Base-by-base conservation (phyloP, 129 eudicot species). In the Calendula officinalis region DNA sequence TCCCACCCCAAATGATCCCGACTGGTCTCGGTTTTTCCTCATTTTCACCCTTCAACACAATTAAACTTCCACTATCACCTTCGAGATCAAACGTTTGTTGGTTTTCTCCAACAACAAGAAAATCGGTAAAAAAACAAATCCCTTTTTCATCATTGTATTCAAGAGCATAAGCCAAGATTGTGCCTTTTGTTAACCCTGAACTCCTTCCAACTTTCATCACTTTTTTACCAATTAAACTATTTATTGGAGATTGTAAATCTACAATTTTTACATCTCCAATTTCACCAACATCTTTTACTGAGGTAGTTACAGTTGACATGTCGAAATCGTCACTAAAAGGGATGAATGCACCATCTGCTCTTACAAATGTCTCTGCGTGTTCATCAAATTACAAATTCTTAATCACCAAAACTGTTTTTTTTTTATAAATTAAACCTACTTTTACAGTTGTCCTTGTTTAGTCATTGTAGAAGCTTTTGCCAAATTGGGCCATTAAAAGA, bases 291-390 rank as follows among this genome's bases (percentile, higher is more conserved):
- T 95, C 98, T 67, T 91, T 91, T 41, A 91, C 96, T 10, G 83
- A 76, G 42, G 98, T 91, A 27, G 96, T 87, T 33, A 91, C 92
- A 43, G 94, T 76, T 4, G 82, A 80, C 94, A 87, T 78, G 84
- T 91, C 98, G 44, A 91, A 91, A 63, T 87, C 98, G 35, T 87
- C 98, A 38, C 90, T 80, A 67, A 91, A 91, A 3, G 98, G 98
- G 69, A 91, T 91, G 77, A 91, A 91, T 11, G 98, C 98, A 6
- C 98, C 98, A 72, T 91, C 98, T 8, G 98, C 98, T 83, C 98
- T 78, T 40, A 91, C 98, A 77, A 84, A 91, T 77, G 98, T 91
- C 86, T 91, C 98, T 91, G 91, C 68, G 72, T 35, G 33, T 59
- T 35, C 12, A 60, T 62, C 47, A 51, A 43, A 56, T 44, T 11